A percentile compares a stretch with the other conserved stretches of the same genome.
These are phyloP conservation scores for Apiospora kogelbergensis DNA, from an alignment of 2,329 filamentous ascomycete species.

Conservation along the genomic window DNA sequence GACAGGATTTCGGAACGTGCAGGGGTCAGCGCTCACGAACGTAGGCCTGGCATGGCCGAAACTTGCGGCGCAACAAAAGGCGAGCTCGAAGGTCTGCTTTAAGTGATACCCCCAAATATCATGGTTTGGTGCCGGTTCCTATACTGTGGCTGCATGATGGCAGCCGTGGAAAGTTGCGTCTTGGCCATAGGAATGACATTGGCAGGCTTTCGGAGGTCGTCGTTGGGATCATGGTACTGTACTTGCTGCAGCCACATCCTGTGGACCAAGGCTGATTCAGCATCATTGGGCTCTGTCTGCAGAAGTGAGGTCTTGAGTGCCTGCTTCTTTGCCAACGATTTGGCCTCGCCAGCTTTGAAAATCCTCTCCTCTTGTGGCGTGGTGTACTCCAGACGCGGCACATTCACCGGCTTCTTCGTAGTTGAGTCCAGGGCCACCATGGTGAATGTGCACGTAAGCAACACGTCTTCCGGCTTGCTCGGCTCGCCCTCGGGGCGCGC, in stretches of 20 bases:
- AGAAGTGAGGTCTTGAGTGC: constrained; percentile 61
- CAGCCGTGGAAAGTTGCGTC: constrained; percentile 60
- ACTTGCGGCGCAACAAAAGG: constrained; percentile 72
- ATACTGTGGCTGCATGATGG: constrained; percentile 70
- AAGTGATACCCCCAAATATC: constrained; percentile 78
- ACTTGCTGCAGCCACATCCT: constrained; percentile 70
- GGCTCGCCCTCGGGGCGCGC: constrained; percentile 59
- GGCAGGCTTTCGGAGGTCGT: constrained; percentile 30
- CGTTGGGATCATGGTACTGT: constrained; percentile 52
- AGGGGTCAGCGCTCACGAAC: constrained; percentile 72
- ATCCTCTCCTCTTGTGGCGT: constrained; percentile 65
- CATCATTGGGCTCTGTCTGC: constrained; percentile 66
- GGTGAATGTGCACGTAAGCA: constrained; percentile 60
- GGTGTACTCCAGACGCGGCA: constrained; percentile 55
- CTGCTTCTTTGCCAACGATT: constrained; percentile 58
- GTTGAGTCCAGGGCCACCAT: constrained; percentile 73
- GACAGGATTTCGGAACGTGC: constrained; percentile 73
- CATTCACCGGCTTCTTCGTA: constrained; percentile 64
- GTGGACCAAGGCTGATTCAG: constrained; percentile 72
- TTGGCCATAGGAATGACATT: constrained; percentile 56
- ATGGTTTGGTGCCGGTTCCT: constrained; percentile 64
- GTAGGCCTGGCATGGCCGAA: constrained; percentile 69
- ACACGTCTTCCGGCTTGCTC: constrained; percentile 42
- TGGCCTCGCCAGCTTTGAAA: constrained; percentile 65
- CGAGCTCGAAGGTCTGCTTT: constrained; percentile 73